Percentiles rank a stretch among this genome's conserved stretches.
Evolutionary conservation across 2,329 filamentous ascomycete species (phyloP).

Genomic region (Neospermospora avenae): DNA sequence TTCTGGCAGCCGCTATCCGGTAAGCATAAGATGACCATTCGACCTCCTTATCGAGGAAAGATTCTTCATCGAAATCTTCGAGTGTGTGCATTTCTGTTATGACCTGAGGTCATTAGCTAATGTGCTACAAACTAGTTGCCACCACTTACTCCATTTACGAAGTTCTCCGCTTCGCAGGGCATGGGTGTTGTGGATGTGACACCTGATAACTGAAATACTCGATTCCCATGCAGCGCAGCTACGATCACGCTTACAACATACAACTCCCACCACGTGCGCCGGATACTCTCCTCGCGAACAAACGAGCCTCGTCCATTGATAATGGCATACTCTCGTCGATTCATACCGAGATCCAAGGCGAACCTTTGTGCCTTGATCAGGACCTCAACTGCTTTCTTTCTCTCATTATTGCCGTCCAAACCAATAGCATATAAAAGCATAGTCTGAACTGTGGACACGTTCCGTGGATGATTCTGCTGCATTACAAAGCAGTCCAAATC

Average conservation of each 20-base stretch:
- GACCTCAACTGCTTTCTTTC: constrained; percentile 63
- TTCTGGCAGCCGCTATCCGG: constrained; percentile 74
- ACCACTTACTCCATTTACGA: constrained; percentile 17
- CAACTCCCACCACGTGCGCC: constrained; percentile 86
- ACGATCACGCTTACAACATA: constrained; percentile 69
- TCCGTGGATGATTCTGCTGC: constrained; percentile 15
- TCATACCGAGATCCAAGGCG: constrained; percentile 72
- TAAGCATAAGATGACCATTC: constrained; percentile 83
- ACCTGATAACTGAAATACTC: constrained; percentile 64
- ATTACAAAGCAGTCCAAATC: constrained; percentile 19
- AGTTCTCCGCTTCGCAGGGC: constrained; percentile 67
- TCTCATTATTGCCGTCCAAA: constrained; percentile 72
- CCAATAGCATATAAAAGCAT: constrained; percentile 73
- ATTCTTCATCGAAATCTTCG: constrained; percentile 69
- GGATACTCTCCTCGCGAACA: constrained; percentile 75
- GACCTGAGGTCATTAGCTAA: constrained; percentile 45
- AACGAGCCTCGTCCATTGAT: constrained; percentile 60
- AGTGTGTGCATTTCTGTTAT: constrained; percentile 60
- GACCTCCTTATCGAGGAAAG: constrained; percentile 60
- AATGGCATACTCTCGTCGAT: constrained; percentile 63
- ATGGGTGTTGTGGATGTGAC: constrained; percentile 65
- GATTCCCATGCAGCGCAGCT: constrained; percentile 70
- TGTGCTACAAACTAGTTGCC: not conserved
- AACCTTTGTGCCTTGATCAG: constrained; percentile 65
- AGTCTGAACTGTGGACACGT: constrained; percentile 66